A percentile compares a stretch with the other conserved stretches of the same genome.
Conservation (phyloP, 2,329 filamentous ascomycete genomes). For the Pseudogymnoascus sp. region DNA sequence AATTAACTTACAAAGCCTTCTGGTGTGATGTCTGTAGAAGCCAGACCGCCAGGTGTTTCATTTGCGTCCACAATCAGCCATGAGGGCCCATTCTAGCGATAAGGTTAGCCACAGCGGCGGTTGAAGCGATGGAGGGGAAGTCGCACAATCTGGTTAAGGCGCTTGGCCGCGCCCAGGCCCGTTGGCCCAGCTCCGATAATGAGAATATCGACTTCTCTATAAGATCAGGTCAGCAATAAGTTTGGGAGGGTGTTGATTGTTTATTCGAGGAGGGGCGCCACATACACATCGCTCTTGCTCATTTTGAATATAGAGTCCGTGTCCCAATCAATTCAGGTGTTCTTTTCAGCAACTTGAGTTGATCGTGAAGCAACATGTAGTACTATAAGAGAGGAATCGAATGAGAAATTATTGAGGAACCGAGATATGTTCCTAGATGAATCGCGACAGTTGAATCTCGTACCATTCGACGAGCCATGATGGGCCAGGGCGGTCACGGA, state of each 20-base stretch:
- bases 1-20: constrained; percentile 83
- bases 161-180: constrained; percentile 94
- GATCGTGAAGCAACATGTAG: not conserved
- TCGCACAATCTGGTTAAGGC: constrained; percentile 82
- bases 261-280: not conserved
- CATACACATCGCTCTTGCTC: constrained; percentile 10
- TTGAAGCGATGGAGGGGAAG: constrained; percentile 11
- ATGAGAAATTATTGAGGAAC: not conserved
- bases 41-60: constrained; percentile 88
- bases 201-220: constrained; percentile 82
- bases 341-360: not conserved
- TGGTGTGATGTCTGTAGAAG: constrained; percentile 86
- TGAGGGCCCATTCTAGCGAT: constrained; percentile 69
- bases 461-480: not conserved
- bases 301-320: not conserved
- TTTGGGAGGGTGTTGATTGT: not conserved
- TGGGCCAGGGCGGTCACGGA: not conserved
- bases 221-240: constrained; percentile 9
- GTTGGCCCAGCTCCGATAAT: constrained; percentile 97
- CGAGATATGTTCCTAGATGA: constrained; percentile 1
- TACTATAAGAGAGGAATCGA: not conserved
- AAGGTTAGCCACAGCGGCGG: constrained; percentile 15
- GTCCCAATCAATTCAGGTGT: not conserved
- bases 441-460: constrained; percentile 3
- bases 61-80: constrained; percentile 95